Base-by-base conservation (phyloP, 2,329 filamentous ascomycete genomes). In the Xylariaceae sp. region DNA sequence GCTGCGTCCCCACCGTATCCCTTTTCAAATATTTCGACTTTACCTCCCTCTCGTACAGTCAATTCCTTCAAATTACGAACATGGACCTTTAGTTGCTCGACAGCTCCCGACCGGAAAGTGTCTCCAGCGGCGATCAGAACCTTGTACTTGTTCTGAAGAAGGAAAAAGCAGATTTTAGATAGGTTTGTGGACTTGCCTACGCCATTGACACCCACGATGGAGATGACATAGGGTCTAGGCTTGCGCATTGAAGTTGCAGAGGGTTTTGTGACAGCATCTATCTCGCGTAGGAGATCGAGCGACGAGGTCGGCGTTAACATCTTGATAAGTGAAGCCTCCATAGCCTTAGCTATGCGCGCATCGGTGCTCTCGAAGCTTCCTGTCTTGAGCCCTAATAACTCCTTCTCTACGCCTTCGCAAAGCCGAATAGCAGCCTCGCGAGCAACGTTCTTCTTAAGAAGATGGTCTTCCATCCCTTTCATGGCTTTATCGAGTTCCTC, bases 1-100 rank as follows among this genome's bases (percentile, higher is more conserved):
- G 95, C 95, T 0, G 95, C 94, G 69, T 99, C 95, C 69, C 97
- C 97, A 66, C 94, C 94, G 70, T 99, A 99, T 29, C 94, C 94
- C 75, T 95, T 94, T 70, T 99, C 91, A 73, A 96, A 99, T 42
- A 99, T 80, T 70, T 96, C 92, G 42, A 99, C 91, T 50, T 85
- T 77, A 23, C 91, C 90, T 39, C 89, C 89, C 73, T 97, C 92
- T 58, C 94, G 86, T 45, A 85, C 82, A 4, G 87, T 90, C 26
- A 99, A 81, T 73, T 99, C 93, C 69, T 90, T 91, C 59, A 99
- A 80, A 70, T 97, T 97, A 53, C 91, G 87, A 24, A 96, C 94
- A 70, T 99, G 94, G 4, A 97, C 94, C 50, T 91, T 91, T 9
- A 99, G 83, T 74, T 99, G 94, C 77, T 99, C 94, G 46, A 99